phyloP scores from a whole-genome alignment of 1,284 basidiomycete species.

The Takashimella tepidaria region DNA sequence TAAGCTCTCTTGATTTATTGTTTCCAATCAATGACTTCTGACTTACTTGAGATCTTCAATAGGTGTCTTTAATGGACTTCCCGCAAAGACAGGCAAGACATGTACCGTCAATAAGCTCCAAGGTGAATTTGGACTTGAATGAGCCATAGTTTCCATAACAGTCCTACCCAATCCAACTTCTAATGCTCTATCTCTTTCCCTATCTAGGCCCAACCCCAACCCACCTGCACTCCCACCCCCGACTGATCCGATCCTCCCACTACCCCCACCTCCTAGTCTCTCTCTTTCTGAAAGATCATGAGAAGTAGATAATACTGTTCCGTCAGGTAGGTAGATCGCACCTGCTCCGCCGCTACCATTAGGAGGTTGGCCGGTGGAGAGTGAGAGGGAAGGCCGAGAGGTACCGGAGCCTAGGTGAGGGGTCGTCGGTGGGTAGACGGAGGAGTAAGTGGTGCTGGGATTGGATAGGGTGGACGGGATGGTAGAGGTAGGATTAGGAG shows the following conservation, averaged over 20 bases:
- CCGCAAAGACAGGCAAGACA: constrained; percentile 85
- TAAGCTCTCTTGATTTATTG: too few relatives aligned
- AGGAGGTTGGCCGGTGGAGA: constrained; percentile 5
- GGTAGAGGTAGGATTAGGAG: not conserved
- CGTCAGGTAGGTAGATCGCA: constrained; percentile 37
- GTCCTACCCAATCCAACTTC: constrained; percentile 9
- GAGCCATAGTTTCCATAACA: constrained; percentile 26
- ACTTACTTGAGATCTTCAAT: constrained; percentile 81
- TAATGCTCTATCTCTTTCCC: not conserved
- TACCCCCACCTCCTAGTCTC: not conserved
- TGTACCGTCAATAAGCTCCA: constrained; percentile 80
- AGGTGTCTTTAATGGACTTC: constrained; percentile 76
- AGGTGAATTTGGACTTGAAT: constrained; percentile 49
- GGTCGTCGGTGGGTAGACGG: not conserved
- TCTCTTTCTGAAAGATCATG: not conserved
- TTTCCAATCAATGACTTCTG: not conserved
- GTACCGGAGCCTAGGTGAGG: not conserved
- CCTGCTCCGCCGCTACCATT: constrained; percentile 10
- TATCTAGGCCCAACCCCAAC: too few relatives aligned
- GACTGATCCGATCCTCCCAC: not conserved
- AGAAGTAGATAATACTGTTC: constrained; percentile 27
- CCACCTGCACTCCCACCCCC: too few relatives aligned
- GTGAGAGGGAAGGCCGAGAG: constrained; percentile 7
- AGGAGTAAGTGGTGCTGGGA: not conserved
- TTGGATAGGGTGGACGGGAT: not conserved